These are phyloP conservation scores for Aspergillus candidus DNA, from an alignment of 2,329 filamentous ascomycete genomes.

Conservation along the genomic window DNA sequence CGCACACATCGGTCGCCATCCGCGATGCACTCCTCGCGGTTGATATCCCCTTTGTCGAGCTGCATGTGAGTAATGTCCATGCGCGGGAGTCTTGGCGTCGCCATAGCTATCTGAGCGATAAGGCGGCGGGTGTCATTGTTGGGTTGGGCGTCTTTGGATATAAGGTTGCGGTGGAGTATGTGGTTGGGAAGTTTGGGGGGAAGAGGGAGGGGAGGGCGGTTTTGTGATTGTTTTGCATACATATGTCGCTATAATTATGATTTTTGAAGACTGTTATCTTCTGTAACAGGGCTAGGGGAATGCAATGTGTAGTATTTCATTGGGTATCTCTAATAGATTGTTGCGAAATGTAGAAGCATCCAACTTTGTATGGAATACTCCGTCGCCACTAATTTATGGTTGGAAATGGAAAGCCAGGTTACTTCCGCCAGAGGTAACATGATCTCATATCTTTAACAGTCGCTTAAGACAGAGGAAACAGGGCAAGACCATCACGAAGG, in stretches of 20 bases:
- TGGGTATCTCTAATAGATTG: too few relatives aligned
- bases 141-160: conserved; percentile 62
- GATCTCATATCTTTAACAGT: too few relatives aligned
- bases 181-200: conserved; percentile 33
- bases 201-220: conserved; percentile 23
- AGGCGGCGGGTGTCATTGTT: conserved; percentile 67
- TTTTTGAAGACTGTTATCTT: too few relatives aligned
- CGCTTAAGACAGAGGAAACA: conserved; percentile 24
- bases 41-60: conserved; percentile 66
- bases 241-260: neutral
- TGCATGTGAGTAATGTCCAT: conserved; percentile 73
- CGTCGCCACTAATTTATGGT: too few relatives aligned
- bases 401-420: too few relatives aligned
- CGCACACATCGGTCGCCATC: conserved; percentile 69
- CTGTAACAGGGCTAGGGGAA: too few relatives aligned
- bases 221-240: conserved; percentile 7
- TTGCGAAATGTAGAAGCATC: too few relatives aligned
- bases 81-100: conserved; percentile 62
- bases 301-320: too few relatives aligned
- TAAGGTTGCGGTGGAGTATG: conserved; percentile 53
- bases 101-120: conserved; percentile 68
- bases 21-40: conserved; percentile 68
- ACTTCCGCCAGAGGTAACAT: too few relatives aligned
- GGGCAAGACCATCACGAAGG: conserved; percentile 6
- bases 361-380: too few relatives aligned